These are phyloP conservation scores for Coffea canephora DNA, from an alignment of 257 asterid genomes.

Conservation along the genomic window DNA sequence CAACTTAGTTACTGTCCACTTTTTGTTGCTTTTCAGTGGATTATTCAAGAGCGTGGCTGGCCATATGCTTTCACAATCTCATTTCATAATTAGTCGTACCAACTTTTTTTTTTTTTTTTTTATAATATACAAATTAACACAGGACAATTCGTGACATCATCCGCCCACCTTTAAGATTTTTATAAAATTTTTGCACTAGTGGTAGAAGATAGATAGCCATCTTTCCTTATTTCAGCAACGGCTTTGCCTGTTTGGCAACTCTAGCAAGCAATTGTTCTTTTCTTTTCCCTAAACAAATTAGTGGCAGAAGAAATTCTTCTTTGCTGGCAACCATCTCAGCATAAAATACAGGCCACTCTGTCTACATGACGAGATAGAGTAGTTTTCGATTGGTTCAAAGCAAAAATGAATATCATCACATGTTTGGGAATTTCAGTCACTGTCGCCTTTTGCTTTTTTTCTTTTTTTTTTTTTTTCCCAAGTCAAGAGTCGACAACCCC, in stretches of 20 bases:
- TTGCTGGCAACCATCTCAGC: not conserved
- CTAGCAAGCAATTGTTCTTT: not conserved
- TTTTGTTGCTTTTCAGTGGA: conserved; percentile 24
- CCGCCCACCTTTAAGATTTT: not conserved
- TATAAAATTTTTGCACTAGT: not conserved
- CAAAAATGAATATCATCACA: not conserved
- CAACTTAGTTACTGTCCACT: not conserved
- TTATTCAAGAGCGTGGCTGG: conserved; percentile 37
- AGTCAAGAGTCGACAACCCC: not conserved
- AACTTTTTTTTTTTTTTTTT: conserved; percentile 8
- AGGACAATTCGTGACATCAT: conserved; percentile 7
- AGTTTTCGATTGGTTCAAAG: not conserved
- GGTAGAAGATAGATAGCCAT: not conserved
- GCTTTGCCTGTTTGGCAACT: conserved; percentile 1
- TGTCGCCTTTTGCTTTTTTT: not conserved
- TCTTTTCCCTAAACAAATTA: not conserved
- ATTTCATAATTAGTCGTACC: conserved; percentile 2
- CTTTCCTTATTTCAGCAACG: conserved; percentile 2
- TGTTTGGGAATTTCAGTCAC: too few species aligned
- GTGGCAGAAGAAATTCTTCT: conserved; percentile 1
- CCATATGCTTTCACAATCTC: conserved; percentile 36
- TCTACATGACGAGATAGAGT: not conserved
- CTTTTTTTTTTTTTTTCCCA: not conserved
- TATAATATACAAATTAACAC: not conserved
- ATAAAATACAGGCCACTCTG: not conserved